Conservation (phyloP, 2,329 filamentous ascomycete species). For the Hymenoscyphus albidus region DNA sequence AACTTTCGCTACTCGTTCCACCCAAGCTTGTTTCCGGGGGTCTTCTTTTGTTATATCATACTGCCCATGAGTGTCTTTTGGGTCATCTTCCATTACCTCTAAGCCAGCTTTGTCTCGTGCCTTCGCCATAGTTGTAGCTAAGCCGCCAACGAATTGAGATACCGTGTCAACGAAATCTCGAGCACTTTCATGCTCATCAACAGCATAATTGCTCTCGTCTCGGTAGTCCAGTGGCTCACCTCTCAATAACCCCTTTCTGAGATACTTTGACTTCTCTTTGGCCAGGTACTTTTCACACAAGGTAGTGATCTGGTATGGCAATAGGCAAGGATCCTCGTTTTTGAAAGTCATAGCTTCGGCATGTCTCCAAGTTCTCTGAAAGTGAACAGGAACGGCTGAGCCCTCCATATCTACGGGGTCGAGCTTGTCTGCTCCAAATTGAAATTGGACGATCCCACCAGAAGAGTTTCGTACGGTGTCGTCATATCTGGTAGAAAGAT, state of each 20-base stretch:
- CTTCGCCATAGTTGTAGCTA: slow-evolving; percentile 57
- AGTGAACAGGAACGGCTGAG: slow-evolving; percentile 85
- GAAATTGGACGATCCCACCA: slow-evolving; percentile 88
- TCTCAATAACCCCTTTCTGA: slow-evolving; percentile 54
- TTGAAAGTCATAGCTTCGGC: slow-evolving; percentile 71
- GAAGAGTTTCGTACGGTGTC: slow-evolving; percentile 90
- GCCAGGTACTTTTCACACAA: slow-evolving; percentile 67
- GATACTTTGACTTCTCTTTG: slow-evolving; percentile 62
- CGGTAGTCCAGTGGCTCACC: slow-evolving; percentile 63
- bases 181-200: slow-evolving; percentile 78
- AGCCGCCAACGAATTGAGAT: slow-evolving; percentile 63
- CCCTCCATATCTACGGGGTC: slow-evolving; percentile 99
- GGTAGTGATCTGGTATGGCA: slow-evolving; percentile 67
- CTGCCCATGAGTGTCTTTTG: slow-evolving; percentile 30
- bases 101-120: slow-evolving; percentile 51
- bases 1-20: slow-evolving; percentile 77
- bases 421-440: slow-evolving; percentile 92
- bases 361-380: slow-evolving; percentile 86
- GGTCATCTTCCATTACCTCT: slow-evolving; percentile 39
- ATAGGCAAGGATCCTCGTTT: slow-evolving; percentile 68
- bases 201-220: slow-evolving; percentile 62
- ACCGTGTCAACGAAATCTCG: slow-evolving; percentile 79
- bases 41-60: slow-evolving; percentile 33
- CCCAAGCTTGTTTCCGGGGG: slow-evolving; percentile 32
- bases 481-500: slow-evolving; percentile 90